Evolutionary conservation across 1,284 basidiomycete genomes (phyloP).

Genomic region (Kalmanozyma brasiliensis): DNA sequence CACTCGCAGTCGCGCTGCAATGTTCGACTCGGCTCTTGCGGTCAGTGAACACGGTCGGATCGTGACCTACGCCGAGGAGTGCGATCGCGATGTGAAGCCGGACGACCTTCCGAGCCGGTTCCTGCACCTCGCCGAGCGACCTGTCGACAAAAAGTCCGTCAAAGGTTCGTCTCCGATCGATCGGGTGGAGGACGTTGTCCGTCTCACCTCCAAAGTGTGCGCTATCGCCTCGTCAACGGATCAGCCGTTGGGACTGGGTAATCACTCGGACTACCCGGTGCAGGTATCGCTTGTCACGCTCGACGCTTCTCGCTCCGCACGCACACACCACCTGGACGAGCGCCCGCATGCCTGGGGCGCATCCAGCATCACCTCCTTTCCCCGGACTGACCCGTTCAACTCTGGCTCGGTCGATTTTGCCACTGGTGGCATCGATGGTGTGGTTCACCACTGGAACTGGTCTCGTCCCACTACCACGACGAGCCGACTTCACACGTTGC

Average conservation of each 20-base stretch:
- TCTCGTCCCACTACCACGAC: slow-evolving; percentile 9
- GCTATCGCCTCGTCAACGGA: slow-evolving; percentile 39
- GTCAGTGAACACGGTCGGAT: slow-evolving; percentile 28
- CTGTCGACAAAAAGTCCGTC: slow-evolving; percentile 3
- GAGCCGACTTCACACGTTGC: slow-evolving; percentile 29
- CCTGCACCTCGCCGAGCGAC: slow-evolving; percentile 13
- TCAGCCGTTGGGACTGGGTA: slow-evolving; percentile 27
- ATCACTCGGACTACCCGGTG: slow-evolving; percentile 25
- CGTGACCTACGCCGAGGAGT: slow-evolving; percentile 12
- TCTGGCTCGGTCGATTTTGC: slow-evolving; percentile 39
- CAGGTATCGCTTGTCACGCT: slow-evolving; percentile 43
- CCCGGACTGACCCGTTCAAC: slow-evolving; percentile 25
- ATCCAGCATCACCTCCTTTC: slow-evolving; percentile 32
- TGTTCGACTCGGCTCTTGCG: slow-evolving; percentile 28
- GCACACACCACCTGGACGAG: slow-evolving; percentile 35
- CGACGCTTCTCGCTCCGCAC: slow-evolving; percentile 14
- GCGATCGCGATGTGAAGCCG: background rate
- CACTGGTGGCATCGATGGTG: slow-evolving; percentile 43
- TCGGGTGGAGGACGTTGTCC: slow-evolving; percentile 28
- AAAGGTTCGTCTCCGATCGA: slow-evolving; percentile 19
- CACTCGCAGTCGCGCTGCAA: slow-evolving; percentile 14
- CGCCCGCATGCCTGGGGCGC: slow-evolving; percentile 32
- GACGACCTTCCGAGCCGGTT: slow-evolving; percentile 8
- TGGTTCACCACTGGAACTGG: slow-evolving; percentile 48
- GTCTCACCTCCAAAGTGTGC: slow-evolving; percentile 41